phyloP scores from a whole-genome alignment of 176 grass and related monocot genomes.

The Carex scoparia region DNA sequence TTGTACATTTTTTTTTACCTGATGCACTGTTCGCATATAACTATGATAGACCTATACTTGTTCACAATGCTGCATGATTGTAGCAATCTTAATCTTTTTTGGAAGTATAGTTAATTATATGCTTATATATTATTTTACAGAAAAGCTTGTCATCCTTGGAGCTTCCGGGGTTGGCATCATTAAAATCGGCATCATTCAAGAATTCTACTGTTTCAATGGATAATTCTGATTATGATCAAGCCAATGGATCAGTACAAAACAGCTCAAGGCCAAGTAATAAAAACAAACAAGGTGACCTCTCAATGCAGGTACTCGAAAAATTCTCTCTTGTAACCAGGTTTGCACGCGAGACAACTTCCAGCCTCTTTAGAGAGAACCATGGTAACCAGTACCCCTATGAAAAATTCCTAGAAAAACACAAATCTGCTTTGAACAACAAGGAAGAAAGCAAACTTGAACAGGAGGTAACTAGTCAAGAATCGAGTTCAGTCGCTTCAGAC shows the following conservation, averaged over 20 bases:
- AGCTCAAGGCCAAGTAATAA: conserved; percentile 45
- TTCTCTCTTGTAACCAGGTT: conserved; percentile 96
- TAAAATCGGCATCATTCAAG: conserved; percentile 54
- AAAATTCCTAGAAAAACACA: conserved; percentile 38
- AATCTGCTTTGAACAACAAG: conserved; percentile 37
- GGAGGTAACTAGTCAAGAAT: conserved; percentile 37
- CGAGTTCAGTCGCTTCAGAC: conserved; percentile 37
- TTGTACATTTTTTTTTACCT: neutral
- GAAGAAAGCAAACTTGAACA: conserved; percentile 40
- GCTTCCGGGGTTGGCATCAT: conserved; percentile 67
- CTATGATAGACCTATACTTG: neutral
- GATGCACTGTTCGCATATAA: neutral
- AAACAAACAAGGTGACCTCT: conserved; percentile 64
- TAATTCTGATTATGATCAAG: conserved; percentile 34
- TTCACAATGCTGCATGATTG: neutral
- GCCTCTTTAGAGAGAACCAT: conserved; percentile 62
- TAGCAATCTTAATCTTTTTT: neutral
- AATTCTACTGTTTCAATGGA: conserved; percentile 42
- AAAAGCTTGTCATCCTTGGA: conserved; percentile 95
- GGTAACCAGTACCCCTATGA: conserved; percentile 53
- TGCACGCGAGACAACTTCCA: conserved; percentile 87
- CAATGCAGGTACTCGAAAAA: conserved; percentile 92
- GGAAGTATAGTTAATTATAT: conserved; percentile 45
- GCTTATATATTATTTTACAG: conserved; percentile 41
- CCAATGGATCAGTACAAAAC: neutral